phyloP scores from a whole-genome alignment of 257 asterid genomes.

The Petrea volubilis region DNA sequence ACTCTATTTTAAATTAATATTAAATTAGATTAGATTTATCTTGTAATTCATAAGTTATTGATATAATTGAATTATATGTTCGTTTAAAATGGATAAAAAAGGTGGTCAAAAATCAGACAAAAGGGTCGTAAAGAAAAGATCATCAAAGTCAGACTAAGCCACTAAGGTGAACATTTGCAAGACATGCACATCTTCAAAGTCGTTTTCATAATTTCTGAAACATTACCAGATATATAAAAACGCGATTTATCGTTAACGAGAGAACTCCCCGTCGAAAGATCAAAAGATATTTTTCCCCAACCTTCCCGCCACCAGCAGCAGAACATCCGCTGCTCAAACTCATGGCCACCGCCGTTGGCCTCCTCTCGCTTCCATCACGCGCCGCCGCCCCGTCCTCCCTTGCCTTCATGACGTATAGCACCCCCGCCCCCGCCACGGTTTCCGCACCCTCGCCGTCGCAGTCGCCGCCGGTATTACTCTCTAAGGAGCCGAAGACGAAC shows the following conservation, averaged over 20 bases:
- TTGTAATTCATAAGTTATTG: too few species aligned
- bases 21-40: too few species aligned
- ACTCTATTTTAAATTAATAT: too few species aligned
- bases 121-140: too few species aligned
- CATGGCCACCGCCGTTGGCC: constrained; percentile 37
- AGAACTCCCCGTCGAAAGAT: constrained; percentile 8
- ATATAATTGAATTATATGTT: too few species aligned
- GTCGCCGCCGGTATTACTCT: constrained; percentile 22
- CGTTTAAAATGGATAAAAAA: too few species aligned
- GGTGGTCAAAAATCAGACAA: too few species aligned
- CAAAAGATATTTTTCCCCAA: constrained; percentile 11
- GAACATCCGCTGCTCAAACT: constrained; percentile 26
- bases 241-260: background rate
- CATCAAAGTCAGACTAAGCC: too few species aligned
- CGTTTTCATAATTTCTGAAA: too few species aligned
- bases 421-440: constrained; percentile 24
- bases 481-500: constrained; percentile 26
- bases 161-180: too few species aligned
- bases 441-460: constrained; percentile 15
- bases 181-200: too few species aligned
- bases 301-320: constrained; percentile 41
- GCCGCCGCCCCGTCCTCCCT: constrained; percentile 27
- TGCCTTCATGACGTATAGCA: constrained; percentile 33
- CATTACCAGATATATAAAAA: background rate
- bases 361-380: constrained; percentile 37